phyloP scores from a whole-genome alignment of 768 basidiomycete genomes.

The Boletus pseudopeckii region DNA sequence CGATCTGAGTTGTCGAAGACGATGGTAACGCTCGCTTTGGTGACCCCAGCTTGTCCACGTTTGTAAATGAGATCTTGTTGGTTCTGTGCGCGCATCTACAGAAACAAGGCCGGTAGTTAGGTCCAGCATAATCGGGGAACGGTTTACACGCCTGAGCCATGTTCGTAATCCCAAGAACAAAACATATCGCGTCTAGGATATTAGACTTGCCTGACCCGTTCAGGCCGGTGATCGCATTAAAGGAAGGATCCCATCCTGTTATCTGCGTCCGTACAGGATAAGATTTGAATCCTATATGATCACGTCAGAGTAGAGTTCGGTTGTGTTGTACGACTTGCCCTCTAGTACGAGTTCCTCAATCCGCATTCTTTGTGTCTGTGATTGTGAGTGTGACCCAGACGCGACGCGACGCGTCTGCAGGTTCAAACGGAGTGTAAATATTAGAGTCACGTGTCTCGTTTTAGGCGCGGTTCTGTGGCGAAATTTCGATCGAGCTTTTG shows the following conservation, averaged over 20 bases:
- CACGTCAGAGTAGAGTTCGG: not conserved
- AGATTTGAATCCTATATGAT: slow-evolving; percentile 82
- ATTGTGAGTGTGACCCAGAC: slow-evolving; percentile 1
- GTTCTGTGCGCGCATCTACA: slow-evolving; percentile 89
- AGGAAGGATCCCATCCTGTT: slow-evolving; percentile 94
- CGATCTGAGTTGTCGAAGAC: slow-evolving; percentile 97
- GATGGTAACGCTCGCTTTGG: slow-evolving; percentile 96
- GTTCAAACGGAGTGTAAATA: slow-evolving; percentile 28
- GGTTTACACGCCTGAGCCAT: slow-evolving; percentile 70
- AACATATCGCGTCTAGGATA: slow-evolving; percentile 98
- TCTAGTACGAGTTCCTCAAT: slow-evolving; percentile 96
- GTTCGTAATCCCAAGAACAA: slow-evolving; percentile 96
- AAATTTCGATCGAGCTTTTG: not conserved
- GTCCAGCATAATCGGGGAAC: not conserved
- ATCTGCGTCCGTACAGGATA: slow-evolving; percentile 96
- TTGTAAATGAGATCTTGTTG: slow-evolving; percentile 99
- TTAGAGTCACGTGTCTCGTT: slow-evolving; percentile 12
- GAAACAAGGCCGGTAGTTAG: not conserved
- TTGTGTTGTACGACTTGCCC: slow-evolving; percentile 40
- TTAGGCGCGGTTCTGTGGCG: not conserved
- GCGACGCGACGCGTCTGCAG: slow-evolving; percentile 31
- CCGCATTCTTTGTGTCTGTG: slow-evolving; percentile 55
- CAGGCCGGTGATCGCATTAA: slow-evolving; percentile 97
- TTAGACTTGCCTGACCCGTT: slow-evolving; percentile 98
- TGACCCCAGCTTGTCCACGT: slow-evolving; percentile 94